Conservation (phyloP, 176 grass and related monocot genomes). For the Cymbopogon citratus region DNA sequence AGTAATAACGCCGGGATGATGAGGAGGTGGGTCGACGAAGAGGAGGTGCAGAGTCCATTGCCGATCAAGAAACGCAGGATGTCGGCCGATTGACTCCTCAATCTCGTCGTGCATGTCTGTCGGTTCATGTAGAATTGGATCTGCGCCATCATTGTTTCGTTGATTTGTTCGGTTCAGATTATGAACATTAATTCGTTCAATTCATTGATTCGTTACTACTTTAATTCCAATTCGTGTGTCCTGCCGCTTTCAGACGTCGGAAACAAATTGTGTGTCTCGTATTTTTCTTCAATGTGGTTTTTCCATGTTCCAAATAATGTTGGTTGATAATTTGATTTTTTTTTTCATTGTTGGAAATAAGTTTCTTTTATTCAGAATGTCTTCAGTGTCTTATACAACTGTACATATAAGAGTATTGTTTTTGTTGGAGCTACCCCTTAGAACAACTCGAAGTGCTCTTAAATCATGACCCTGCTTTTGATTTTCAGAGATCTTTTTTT, state of each 20-base stretch:
- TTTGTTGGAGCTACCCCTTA: no score
- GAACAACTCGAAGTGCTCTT: no score
- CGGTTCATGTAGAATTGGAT: not conserved
- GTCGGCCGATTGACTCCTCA: not conserved
- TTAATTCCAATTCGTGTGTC: not conserved
- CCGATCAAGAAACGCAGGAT: constrained; percentile 46
- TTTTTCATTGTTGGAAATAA: not conserved
- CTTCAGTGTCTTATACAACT: not conserved
- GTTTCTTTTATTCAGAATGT: not conserved
- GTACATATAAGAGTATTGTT: not conserved
- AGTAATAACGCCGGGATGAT: not conserved
- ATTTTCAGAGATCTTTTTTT: no score
- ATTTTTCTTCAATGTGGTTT: not conserved
- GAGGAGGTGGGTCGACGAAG: constrained; percentile 55
- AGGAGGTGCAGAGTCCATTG: constrained; percentile 68
- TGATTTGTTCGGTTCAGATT: not conserved
- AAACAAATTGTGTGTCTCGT: not conserved
- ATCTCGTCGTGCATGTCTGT: not conserved
- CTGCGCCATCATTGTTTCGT: not conserved
- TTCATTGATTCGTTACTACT: not conserved
- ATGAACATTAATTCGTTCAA: not conserved
- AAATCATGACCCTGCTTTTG: no score
- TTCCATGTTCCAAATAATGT: not conserved
- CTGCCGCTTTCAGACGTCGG: not conserved
- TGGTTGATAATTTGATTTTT: not conserved